Conservation (phyloP, 352 stramenopile genomes). For the Sclerospora graminicola region DNA sequence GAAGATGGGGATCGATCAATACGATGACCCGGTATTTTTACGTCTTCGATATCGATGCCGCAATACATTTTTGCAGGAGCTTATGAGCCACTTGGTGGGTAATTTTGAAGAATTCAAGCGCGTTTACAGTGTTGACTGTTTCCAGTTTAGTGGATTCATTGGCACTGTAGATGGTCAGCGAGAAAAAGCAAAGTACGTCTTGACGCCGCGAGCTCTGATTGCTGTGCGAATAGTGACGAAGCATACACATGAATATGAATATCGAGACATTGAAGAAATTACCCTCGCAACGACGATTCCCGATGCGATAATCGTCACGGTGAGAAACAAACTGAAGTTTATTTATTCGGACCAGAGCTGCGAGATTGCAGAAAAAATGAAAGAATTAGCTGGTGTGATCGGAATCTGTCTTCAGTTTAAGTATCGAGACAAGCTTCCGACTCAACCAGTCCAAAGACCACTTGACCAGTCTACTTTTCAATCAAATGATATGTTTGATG, state of each 20-base stretch:
- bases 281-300: constrained; percentile 29
- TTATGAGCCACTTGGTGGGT: constrained; percentile 69
- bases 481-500: constrained; percentile 34
- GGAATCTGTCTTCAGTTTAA: constrained; percentile 38
- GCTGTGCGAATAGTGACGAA: constrained; percentile 50
- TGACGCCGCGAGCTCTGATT: constrained; percentile 60
- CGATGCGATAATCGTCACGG: constrained; percentile 48
- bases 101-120: constrained; percentile 75
- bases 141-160: constrained; percentile 66
- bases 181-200: constrained; percentile 62
- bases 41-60: constrained; percentile 65
- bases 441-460: constrained; percentile 28
- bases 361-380: constrained; percentile 55
- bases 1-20: constrained; percentile 51
- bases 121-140: constrained; percentile 54
- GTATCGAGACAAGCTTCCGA: constrained; percentile 36
- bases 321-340: constrained; percentile 60
- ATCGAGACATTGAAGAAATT: constrained; percentile 44
- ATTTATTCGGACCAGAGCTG: constrained; percentile 56
- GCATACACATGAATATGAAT: constrained; percentile 72
- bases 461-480: constrained; percentile 31
- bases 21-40: constrained; percentile 54
- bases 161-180: constrained; percentile 54
- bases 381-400: constrained; percentile 49
- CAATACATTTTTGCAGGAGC: constrained; percentile 71